A percentile compares a stretch with the other conserved stretches of the same genome.
Evolutionary conservation across 2,329 filamentous ascomycete genomes (phyloP).

Genomic region (Alternaria gansuensis): DNA sequence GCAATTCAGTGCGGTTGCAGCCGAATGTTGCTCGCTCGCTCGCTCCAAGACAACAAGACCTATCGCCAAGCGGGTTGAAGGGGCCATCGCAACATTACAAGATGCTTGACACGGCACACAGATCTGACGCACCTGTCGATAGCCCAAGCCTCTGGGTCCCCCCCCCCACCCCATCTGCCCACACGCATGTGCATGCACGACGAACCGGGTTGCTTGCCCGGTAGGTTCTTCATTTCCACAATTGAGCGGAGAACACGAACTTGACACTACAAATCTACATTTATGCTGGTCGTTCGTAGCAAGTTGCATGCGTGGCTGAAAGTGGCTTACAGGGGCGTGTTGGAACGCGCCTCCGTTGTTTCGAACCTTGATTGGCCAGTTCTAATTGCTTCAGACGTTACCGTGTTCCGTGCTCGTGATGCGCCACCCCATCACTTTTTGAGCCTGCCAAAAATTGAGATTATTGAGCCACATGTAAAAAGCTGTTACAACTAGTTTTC

Average conservation of each 20-base stretch:
- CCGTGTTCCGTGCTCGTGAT: too few relatives aligned
- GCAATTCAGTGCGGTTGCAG: background rate
- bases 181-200: constrained; percentile 26
- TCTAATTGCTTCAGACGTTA: constrained; percentile 16
- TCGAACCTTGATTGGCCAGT: background rate
- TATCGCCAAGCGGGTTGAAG: constrained; percentile 49
- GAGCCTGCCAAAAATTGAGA: too few relatives aligned
- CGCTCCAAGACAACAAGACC: too few relatives aligned
- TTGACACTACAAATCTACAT: constrained; percentile 5
- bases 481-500: too few relatives aligned
- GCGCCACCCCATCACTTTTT: too few relatives aligned
- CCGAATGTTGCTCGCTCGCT: too few relatives aligned
- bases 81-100: constrained; percentile 39
- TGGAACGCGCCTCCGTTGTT: background rate
- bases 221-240: constrained; percentile 30
- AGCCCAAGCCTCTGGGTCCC: constrained; percentile 42
- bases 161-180: constrained; percentile 17
- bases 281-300: constrained; percentile 24
- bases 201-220: constrained; percentile 40
- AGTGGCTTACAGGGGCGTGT: constrained; percentile 42
- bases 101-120: constrained; percentile 34
- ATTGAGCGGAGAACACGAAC: constrained; percentile 12
- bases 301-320: constrained; percentile 37
- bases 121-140: constrained; percentile 38
- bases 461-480: too few relatives aligned